phyloP scores from a whole-genome alignment of 2,329 filamentous ascomycete genomes.

The Fusarium newnesense region DNA sequence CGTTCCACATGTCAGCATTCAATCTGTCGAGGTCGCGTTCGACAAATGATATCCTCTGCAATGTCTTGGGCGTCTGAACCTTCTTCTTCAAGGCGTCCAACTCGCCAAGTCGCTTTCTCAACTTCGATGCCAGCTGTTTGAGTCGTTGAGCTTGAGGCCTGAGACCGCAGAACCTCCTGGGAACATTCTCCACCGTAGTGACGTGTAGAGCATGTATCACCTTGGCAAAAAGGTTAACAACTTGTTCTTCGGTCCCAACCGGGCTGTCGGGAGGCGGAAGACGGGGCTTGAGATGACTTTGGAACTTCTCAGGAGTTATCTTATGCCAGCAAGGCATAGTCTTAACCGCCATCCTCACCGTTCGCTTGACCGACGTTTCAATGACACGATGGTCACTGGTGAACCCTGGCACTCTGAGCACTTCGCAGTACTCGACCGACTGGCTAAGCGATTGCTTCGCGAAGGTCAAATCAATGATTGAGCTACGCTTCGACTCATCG shows the following conservation, averaged over 20 bases:
- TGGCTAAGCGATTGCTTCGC: not conserved
- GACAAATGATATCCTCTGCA: not conserved
- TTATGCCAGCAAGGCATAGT: not conserved
- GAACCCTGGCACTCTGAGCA: not conserved
- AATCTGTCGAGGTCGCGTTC: not conserved
- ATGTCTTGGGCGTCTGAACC: not conserved
- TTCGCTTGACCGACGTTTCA: not conserved
- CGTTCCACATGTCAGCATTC: not conserved
- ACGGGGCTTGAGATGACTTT: not conserved
- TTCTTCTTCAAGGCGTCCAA: not conserved
- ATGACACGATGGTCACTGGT: not conserved
- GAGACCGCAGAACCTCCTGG: not conserved
- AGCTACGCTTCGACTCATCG: not conserved
- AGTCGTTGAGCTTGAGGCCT: not conserved
- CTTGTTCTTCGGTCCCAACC: not conserved
- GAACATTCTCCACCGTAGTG: not conserved
- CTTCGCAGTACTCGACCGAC: not conserved
- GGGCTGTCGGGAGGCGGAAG: not conserved
- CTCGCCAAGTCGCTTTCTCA: not conserved
- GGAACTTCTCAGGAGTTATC: not conserved
- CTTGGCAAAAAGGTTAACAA: not conserved
- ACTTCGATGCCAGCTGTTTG: not conserved
- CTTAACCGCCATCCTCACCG: not conserved
- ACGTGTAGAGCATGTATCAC: not conserved
- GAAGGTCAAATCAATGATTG: slow-evolving; percentile 2